Percentiles rank a stretch among this genome's conserved stretches.
These are phyloP conservation scores for Blastobotrys mokoenaii DNA, from an alignment of 805 yeast species.

Conservation along the genomic window DNA sequence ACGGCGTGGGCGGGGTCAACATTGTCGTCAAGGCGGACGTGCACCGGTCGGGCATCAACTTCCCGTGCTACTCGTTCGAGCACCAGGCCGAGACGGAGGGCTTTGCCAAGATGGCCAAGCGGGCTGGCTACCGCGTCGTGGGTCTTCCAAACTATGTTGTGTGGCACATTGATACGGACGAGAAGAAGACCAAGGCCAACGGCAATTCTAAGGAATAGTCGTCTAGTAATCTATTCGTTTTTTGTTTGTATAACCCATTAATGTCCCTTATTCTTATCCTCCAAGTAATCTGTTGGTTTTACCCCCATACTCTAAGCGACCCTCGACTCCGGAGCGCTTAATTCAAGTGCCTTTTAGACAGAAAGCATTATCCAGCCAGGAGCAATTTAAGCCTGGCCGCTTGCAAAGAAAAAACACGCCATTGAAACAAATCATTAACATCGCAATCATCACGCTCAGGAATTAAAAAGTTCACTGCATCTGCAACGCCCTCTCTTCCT, in stretches of 20 bases:
- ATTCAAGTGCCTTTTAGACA: too few relatives aligned
- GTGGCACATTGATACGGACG: slow-evolving; percentile 58
- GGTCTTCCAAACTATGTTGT: slow-evolving; percentile 85
- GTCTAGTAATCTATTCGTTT: neutral
- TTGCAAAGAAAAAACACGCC: too few relatives aligned
- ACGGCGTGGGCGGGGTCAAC: slow-evolving; percentile 92
- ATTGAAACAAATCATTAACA: too few relatives aligned
- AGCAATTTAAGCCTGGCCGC: too few relatives aligned
- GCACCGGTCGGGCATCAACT: slow-evolving; percentile 91
- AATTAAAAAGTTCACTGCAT: too few relatives aligned
- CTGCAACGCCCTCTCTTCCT: slow-evolving; percentile 17
- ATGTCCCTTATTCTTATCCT: too few relatives aligned
- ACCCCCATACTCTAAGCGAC: too few relatives aligned
- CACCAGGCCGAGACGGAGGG: slow-evolving; percentile 90
- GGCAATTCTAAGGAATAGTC: neutral
- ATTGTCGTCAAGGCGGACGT: slow-evolving; percentile 85
- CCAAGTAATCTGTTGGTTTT: too few relatives aligned
- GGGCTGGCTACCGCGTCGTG: slow-evolving; percentile 74
- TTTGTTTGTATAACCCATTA: neutral
- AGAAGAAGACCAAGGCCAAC: slow-evolving; percentile 7
- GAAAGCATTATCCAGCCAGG: too few relatives aligned
- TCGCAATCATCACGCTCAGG: too few relatives aligned
- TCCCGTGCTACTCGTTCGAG: slow-evolving; percentile 86
- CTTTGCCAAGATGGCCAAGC: slow-evolving; percentile 67
- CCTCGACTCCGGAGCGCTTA: too few relatives aligned